Base-by-base conservation (phyloP, 257 asterid genomes). In the Solanum etuberosum region DNA sequence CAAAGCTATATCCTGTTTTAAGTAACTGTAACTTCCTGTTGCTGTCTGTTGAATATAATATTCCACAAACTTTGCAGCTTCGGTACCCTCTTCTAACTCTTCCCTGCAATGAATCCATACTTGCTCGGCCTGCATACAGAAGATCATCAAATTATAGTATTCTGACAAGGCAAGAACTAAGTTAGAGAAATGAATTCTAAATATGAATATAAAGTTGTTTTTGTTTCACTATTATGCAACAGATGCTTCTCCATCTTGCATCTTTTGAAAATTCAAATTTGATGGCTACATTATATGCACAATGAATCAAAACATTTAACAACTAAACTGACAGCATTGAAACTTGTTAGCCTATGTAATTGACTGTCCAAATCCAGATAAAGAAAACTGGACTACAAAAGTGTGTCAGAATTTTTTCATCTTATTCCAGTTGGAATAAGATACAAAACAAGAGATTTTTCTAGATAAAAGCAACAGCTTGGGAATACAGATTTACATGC, bases 81-180 rank as follows among this genome's bases (percentile, higher is more conserved):
- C 86, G 4, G 90, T 54, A 72, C 88, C 86, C 42, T 91, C 89
- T 90, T 89, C 88, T 54, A 92, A 86, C 90, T 89, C 93, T 89
- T 91, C 87, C 73, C 86, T 88, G 85, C 94, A 93, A 32, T 85
- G 87, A 77, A 74, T 85, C 94, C 91, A 93, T 51, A 84, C 89
- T 65, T 87, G 92, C 34, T 87, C 90, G 11, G 89, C 94, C 99
- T 96, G 92, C 73, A 74, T 82, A 34, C 31, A 67, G 82, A 85
- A 54, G 77, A 18, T 27, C 87, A 27, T 65, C 46, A 85, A 68
- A 40, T 46, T 29, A 3, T 20, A 9, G 85, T 80, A 46, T 80
- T 74, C 8, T 21, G 31, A 74, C 65, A 20, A 40, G 70, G 63
- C 21, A 37, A 85, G 76, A 42, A 85, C 3, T 21, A 40, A 85